Conservation (phyloP, 176 grass and related monocot species). For the Hordeum marinum region DNA sequence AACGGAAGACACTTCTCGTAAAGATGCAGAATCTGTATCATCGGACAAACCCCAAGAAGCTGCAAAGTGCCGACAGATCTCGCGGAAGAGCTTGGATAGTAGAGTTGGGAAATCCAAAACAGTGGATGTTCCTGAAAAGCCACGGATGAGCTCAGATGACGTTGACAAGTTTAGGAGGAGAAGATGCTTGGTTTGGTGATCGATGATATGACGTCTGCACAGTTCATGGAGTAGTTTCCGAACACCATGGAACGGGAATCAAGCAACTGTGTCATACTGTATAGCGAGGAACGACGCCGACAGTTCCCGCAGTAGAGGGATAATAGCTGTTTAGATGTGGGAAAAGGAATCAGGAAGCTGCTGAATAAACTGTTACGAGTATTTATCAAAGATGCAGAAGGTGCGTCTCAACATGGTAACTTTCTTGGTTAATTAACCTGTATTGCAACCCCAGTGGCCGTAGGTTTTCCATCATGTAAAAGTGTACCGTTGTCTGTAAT, state of each 20-base stretch:
- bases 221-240: background rate
- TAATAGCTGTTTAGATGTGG: conserved; percentile 23
- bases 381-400: conserved; percentile 25
- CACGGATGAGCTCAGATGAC: conserved; percentile 85
- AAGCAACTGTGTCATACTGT: conserved; percentile 27
- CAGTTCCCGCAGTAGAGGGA: conserved; percentile 5
- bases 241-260: conserved; percentile 20
- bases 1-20: conserved; percentile 12
- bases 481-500: conserved; percentile 54
- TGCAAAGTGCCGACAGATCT: conserved; percentile 55
- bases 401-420: conserved; percentile 9
- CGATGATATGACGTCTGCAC: background rate
- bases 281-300: background rate
- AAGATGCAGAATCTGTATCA: conserved; percentile 23
- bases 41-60: conserved; percentile 35
- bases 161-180: conserved; percentile 75
- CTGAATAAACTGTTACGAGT: conserved; percentile 3
- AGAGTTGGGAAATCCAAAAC: conserved; percentile 80
- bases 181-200: conserved; percentile 87
- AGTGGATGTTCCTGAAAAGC: conserved; percentile 68
- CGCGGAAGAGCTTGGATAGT: conserved; percentile 83
- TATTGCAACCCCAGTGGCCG: conserved; percentile 21
- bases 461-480: conserved; percentile 49
- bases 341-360: conserved; percentile 16
- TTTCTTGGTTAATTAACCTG: conserved; percentile 25